Percentiles rank a stretch among this genome's conserved stretches.
These are phyloP conservation scores for Metarhizium rileyi DNA, from an alignment of 2,329 filamentous ascomycete genomes.

Conservation along the genomic window DNA sequence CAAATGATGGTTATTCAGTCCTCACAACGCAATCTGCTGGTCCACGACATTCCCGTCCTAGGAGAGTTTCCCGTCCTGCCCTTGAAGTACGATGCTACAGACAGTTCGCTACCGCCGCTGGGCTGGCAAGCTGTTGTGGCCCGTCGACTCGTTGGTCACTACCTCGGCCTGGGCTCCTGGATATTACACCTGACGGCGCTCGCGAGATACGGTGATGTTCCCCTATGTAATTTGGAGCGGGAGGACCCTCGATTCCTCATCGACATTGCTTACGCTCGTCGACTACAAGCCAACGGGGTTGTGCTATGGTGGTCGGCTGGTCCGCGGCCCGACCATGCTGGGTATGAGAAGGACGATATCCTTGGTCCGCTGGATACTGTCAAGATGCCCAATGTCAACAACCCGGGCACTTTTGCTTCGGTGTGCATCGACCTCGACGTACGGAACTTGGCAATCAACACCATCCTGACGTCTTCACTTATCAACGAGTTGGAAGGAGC, in stretches of 20 bases:
- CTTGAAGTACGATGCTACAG: slow-evolving; percentile 70
- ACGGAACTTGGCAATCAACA: slow-evolving; percentile 94
- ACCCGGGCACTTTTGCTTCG: slow-evolving; percentile 85
- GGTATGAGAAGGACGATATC: slow-evolving; percentile 89
- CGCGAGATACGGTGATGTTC: slow-evolving; percentile 85
- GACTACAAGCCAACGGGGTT: slow-evolving; percentile 82
- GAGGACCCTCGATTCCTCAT: slow-evolving; percentile 94
- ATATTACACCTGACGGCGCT: slow-evolving; percentile 79
- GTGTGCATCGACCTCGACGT: slow-evolving; percentile 94
- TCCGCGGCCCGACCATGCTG: slow-evolving; percentile 85
- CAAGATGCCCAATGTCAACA: slow-evolving; percentile 88
- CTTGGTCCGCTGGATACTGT: slow-evolving; percentile 73
- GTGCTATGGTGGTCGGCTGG: slow-evolving; percentile 94
- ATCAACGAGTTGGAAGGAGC: slow-evolving; percentile 93
- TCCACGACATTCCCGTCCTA: slow-evolving; percentile 76
- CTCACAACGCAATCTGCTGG: slow-evolving; percentile 67
- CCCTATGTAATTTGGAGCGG: slow-evolving; percentile 87
- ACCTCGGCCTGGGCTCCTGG: slow-evolving; percentile 89
- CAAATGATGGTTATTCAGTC: slow-evolving; percentile 86
- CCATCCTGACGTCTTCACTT: slow-evolving; percentile 88
- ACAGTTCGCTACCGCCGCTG: slow-evolving; percentile 80
- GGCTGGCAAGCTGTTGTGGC: slow-evolving; percentile 90
- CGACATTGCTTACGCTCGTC: slow-evolving; percentile 85
- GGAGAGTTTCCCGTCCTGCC: slow-evolving; percentile 77
- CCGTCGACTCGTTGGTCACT: slow-evolving; percentile 77